Conservation (phyloP, 2,329 filamentous ascomycete genomes). For the Apiospora arundinis region DNA sequence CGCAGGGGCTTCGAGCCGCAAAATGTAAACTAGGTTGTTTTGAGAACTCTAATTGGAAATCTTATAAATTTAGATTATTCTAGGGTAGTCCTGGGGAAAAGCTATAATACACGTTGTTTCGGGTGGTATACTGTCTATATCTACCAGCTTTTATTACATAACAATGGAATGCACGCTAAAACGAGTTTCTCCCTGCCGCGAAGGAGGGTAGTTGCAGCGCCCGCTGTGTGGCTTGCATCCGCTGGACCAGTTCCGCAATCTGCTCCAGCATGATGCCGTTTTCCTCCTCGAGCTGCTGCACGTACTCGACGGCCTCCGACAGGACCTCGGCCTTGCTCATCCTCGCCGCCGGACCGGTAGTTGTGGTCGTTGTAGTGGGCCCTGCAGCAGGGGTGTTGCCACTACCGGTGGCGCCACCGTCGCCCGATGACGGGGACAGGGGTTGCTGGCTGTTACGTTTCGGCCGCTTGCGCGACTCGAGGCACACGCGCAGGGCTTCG, state of each 20-base stretch:
- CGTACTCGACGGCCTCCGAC: not conserved
- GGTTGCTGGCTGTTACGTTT: not conserved
- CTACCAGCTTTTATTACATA: too few species aligned
- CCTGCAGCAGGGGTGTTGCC: not conserved
- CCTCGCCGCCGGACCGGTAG: not conserved
- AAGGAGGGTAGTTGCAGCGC: not conserved
- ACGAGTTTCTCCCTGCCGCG: not conserved
- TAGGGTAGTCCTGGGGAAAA: not conserved
- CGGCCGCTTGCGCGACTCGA: conserved; percentile 2
- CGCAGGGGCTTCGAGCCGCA: too few species aligned
- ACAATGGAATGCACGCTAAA: too few species aligned
- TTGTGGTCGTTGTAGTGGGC: not conserved
- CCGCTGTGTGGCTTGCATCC: not conserved
- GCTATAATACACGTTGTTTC: too few species aligned
- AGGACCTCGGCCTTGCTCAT: conserved; percentile 18
- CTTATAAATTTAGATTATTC: not conserved
- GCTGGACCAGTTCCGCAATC: not conserved
- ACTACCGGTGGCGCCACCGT: not conserved
- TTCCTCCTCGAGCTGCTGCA: conserved; percentile 14
- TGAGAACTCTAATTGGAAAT: not conserved
- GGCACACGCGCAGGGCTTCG: not conserved
- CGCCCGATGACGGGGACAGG: not conserved
- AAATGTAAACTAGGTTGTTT: too few species aligned
- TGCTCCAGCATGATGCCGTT: not conserved
- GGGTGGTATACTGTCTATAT: too few species aligned